Base-by-base conservation (phyloP, 768 basidiomycete species). In the Tulasnella sp. region DNA sequence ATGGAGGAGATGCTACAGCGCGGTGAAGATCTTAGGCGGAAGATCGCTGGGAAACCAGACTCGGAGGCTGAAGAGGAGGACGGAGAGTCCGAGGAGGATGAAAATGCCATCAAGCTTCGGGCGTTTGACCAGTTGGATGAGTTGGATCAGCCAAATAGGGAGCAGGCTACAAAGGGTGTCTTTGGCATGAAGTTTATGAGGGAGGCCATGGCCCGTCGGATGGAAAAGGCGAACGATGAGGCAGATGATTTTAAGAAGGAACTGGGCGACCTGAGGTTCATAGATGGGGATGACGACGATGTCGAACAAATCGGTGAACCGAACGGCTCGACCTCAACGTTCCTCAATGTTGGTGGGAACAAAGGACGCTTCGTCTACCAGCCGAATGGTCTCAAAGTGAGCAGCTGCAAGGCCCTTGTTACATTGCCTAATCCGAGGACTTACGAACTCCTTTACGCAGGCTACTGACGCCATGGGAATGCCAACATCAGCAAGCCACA, bases 131-230 rank as follows among this genome's bases (percentile, higher is more conserved):
- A 93, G 71, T 74, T 94, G 22, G 74, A 75, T 21, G 66, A 68
- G 30, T 65, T 87, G 45, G 75, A 79, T 21, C 67, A 68, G 9
- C 71, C 75, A 31, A 75, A 68, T 15, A 61, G 66, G 17, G 65
- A 70, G 9, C 69, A 69, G 11, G 64, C 57, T 5, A 46, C 79
- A 65, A 71, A 75, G 50, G 81, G 87, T 61, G 78, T 97, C 9
- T 87, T 96, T 68, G 78, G 81, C 63, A 97, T 98, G 96, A 97
- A 96, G 73, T 99, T 98, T 72, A 99, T 99, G 94, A 85, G 87
- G 70, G 85, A 92, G 48, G 93, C 91, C 0, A 83, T 86, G 74
- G 80, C 80, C 3, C 76, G 89, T 63, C 78, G 83, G 58, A 72
- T 78, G 64, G 73, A 69, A 8, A 75, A 76, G 54, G 81, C 79